These are phyloP conservation scores for Hypoxylon sp. DNA, from an alignment of 2,329 filamentous ascomycete genomes.

Conservation along the genomic window DNA sequence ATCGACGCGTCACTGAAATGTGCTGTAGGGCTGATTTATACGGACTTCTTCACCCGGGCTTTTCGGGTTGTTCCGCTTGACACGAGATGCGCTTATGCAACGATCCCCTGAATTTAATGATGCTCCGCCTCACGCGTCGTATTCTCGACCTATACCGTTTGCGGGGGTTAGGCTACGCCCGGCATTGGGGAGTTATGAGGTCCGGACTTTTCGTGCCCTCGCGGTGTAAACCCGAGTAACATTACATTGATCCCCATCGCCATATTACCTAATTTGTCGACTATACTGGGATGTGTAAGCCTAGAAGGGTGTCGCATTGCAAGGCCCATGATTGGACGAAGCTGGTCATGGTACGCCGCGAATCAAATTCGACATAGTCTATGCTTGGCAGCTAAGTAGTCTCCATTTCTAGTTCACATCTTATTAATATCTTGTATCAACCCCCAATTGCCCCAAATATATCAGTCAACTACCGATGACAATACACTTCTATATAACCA, in stretches of 20 bases:
- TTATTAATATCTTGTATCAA: constrained; percentile 39
- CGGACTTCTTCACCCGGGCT: constrained; percentile 20
- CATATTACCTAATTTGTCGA: constrained; percentile 17
- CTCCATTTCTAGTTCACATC: constrained; percentile 23
- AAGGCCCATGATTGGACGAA: constrained; percentile 5
- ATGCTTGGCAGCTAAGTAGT: constrained; percentile 31
- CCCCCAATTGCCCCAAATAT: constrained; percentile 26
- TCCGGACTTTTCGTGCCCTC: constrained; percentile 6
- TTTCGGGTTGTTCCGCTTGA: constrained; percentile 27
- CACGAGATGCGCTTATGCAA: constrained; percentile 30
- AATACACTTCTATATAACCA: constrained; percentile 19
- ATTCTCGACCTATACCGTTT: constrained; percentile 21
- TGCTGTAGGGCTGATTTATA: constrained; percentile 35
- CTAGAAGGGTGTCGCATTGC: not conserved
- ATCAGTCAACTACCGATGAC: constrained; percentile 21
- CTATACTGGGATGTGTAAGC: constrained; percentile 12
- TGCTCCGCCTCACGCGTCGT: constrained; percentile 42
- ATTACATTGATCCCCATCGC: constrained; percentile 8
- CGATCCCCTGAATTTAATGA: constrained; percentile 20
- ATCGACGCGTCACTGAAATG: constrained; percentile 26
- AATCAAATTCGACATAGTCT: constrained; percentile 32
- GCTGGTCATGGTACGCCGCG: constrained; percentile 18
- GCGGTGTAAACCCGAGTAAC: constrained; percentile 13
- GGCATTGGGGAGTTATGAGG: constrained; percentile 5
- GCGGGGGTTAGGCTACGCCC: constrained; percentile 17